Evolutionary conservation across 164 flowering plant genomes (phyloP).

Genomic region (Houttuynia cordata): DNA sequence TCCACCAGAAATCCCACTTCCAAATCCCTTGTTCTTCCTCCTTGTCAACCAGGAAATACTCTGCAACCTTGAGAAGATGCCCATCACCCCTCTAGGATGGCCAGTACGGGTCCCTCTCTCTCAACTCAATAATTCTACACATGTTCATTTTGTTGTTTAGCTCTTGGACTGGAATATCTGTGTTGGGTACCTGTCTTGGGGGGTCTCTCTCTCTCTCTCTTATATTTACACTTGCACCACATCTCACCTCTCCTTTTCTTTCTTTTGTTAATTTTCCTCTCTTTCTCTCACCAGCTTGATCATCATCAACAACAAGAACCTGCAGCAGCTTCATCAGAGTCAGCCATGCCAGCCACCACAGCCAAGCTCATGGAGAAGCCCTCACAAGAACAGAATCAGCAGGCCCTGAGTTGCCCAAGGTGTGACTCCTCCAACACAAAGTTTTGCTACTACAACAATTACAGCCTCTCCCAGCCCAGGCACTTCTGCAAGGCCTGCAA

Average conservation of each 20-base stretch:
- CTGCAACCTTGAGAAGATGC: constrained; percentile 3
- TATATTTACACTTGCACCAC: not conserved
- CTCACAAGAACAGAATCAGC: constrained; percentile 1
- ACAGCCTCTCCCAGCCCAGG: constrained; percentile 73
- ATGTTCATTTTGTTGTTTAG: constrained; percentile 21
- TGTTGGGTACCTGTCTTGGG: constrained; percentile 2
- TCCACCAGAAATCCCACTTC: not conserved
- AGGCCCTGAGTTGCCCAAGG: constrained; percentile 55
- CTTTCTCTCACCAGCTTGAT: not conserved
- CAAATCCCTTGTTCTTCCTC: not conserved
- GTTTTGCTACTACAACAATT: constrained; percentile 88
- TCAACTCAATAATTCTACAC: constrained; percentile 15
- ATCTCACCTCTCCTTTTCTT: not conserved
- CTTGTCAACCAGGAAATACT: not conserved
- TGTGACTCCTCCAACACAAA: constrained; percentile 81
- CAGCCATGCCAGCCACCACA: constrained; percentile 8
- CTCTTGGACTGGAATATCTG: constrained; percentile 17
- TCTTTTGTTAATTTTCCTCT: not conserved
- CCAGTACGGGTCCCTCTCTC: constrained; percentile 10
- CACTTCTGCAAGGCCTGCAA: constrained; percentile 84
- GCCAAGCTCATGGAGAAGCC: constrained; percentile 13
- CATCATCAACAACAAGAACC: not conserved
- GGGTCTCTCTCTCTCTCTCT: not conserved
- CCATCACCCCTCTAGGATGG: constrained; percentile 2
- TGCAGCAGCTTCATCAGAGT: not conserved